Percentiles rank a stretch among this genome's conserved stretches.
Conservation (phyloP, 225 moss, liverwort and hornwort species). For the Marchantia paleacea region DNA sequence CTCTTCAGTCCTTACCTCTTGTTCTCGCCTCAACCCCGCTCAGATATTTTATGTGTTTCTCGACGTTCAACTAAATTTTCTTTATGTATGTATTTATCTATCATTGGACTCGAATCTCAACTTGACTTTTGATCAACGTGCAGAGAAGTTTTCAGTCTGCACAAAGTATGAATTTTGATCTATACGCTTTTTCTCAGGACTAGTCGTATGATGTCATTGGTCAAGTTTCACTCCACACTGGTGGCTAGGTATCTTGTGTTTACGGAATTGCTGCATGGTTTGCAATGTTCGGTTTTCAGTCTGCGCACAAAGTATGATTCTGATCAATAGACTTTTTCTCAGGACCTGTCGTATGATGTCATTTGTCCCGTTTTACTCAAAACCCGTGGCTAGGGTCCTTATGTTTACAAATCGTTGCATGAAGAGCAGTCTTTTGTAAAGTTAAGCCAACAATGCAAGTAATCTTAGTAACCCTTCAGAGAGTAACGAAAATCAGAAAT, state of each 20-base stretch:
- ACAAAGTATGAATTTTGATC: neutral
- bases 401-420: neutral
- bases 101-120: neutral
- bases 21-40: neutral
- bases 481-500: neutral
- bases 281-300: neutral
- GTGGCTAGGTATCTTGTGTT: neutral
- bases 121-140: neutral
- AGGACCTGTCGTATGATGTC: neutral
- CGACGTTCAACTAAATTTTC: neutral
- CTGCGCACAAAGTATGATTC: neutral
- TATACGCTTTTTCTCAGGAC: neutral
- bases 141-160: neutral
- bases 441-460: neutral
- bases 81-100: neutral
- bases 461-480: neutral
- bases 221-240: neutral
- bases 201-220: neutral
- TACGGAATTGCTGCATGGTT: neutral
- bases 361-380: neutral
- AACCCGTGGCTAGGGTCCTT: neutral
- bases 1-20: neutral
- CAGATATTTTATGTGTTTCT: conserved; percentile 5
- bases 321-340: neutral
- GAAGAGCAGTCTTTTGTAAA: neutral